These are phyloP conservation scores for Zasmidium angulare DNA, from an alignment of 2,329 filamentous ascomycete genomes.

Conservation along the genomic window DNA sequence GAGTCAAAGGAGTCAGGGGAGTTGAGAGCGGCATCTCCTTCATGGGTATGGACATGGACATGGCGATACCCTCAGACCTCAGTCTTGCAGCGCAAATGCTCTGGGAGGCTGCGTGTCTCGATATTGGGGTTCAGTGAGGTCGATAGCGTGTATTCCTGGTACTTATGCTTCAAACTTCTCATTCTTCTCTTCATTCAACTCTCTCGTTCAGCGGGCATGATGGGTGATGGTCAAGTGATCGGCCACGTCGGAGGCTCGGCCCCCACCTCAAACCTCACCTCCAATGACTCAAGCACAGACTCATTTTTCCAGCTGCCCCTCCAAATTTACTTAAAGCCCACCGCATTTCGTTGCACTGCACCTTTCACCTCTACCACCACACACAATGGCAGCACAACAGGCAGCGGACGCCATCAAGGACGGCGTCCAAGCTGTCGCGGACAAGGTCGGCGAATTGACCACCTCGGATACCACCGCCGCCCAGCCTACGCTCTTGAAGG, in stretches of 20 bases:
- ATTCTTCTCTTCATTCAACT: too few relatives aligned
- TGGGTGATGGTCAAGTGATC: not conserved
- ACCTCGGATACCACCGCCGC: constrained; percentile 20
- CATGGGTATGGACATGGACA: too few relatives aligned
- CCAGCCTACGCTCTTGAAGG: constrained; percentile 66
- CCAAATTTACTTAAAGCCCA: not conserved
- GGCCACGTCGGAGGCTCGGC: not conserved
- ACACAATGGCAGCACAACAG: constrained; percentile 34
- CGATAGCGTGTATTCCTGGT: too few relatives aligned
- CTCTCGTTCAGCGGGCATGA: too few relatives aligned
- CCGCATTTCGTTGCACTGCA: too few relatives aligned
- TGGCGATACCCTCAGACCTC: not conserved
- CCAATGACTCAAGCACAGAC: not conserved
- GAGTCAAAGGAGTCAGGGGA: not conserved
- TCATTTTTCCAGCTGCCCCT: not conserved
- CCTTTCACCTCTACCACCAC: not conserved
- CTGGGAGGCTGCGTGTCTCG: not conserved
- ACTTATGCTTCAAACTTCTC: not conserved
- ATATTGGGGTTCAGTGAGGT: not conserved
- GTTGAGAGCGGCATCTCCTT: too few relatives aligned
- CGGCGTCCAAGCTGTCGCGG: constrained; percentile 34
- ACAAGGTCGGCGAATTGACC: constrained; percentile 36
- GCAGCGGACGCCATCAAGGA: constrained; percentile 40
- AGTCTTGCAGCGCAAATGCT: not conserved
- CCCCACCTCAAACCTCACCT: not conserved